Conservation (phyloP, 2,329 filamentous ascomycete species). For the Atkinsonella hypoxylon region DNA sequence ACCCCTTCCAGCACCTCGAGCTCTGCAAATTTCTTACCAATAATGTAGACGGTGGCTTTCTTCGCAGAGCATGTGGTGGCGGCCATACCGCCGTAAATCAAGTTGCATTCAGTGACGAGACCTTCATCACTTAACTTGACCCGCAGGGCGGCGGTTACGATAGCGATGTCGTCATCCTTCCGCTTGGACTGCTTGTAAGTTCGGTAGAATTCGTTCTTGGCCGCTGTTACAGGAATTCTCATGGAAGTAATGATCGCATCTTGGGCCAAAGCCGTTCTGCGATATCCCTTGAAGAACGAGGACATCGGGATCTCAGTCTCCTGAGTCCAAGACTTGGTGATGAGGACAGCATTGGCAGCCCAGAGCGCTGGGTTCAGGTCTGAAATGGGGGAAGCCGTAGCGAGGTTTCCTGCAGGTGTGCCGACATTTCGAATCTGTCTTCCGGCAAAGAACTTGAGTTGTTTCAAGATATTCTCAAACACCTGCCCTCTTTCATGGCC, state of each 20-base stretch:
- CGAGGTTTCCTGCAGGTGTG: constrained; percentile 86
- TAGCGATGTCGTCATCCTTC: constrained; percentile 97
- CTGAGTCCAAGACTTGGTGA: constrained; percentile 64
- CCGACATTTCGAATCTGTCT: constrained; percentile 96
- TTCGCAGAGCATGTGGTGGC: constrained; percentile 81
- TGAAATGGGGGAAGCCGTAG: constrained; percentile 90
- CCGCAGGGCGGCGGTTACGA: constrained; percentile 79
- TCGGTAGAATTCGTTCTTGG: constrained; percentile 71
- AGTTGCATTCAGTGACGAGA: constrained; percentile 58
- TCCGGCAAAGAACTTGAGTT: constrained; percentile 89
- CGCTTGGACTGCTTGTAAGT: constrained; percentile 95
- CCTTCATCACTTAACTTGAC: constrained; percentile 59
- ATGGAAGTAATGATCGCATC: constrained; percentile 81
- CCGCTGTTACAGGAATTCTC: constrained; percentile 64
- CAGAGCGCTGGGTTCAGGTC: constrained; percentile 93
- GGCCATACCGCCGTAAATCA: constrained; percentile 94
- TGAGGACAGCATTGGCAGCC: constrained; percentile 67
- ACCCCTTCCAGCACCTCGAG: constrained; percentile 75
- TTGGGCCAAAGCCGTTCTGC: constrained; percentile 66
- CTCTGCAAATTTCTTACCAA: constrained; percentile 70
- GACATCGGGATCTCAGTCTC: constrained; percentile 84
- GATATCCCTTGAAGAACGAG: constrained; percentile 85
- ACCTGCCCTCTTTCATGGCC: constrained; percentile 61
- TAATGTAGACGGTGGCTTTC: constrained; percentile 59
- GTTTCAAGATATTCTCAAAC: constrained; percentile 84